Evolutionary conservation across 768 basidiomycete genomes (phyloP).

Genomic region (Suillus sp.): DNA sequence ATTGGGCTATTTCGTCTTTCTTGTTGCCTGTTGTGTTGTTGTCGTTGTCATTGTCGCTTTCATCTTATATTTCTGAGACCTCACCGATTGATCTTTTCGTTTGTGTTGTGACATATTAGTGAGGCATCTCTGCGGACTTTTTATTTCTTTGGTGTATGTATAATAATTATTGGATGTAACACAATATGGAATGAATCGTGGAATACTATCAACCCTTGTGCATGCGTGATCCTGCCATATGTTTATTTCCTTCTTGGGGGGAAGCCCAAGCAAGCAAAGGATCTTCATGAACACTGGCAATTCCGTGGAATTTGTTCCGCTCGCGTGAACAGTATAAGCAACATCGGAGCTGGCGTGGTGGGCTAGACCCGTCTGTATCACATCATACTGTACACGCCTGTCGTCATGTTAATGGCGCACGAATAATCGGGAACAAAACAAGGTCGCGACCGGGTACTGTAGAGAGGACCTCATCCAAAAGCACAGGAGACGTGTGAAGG

Average conservation of each 20-base stretch:
- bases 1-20: neutral
- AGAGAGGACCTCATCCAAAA: neutral
- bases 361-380: neutral
- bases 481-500: neutral
- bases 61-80: conserved; percentile 9
- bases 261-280: neutral
- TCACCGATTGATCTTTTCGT: conserved; percentile 3
- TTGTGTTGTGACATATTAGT: conserved; percentile 10
- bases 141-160: conserved; percentile 13
- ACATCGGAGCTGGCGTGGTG: neutral
- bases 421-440: neutral
- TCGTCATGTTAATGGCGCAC: neutral
- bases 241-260: neutral
- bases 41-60: neutral
- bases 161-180: conserved; percentile 15
- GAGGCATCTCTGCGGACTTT: conserved; percentile 6
- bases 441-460: neutral
- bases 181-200: conserved; percentile 7
- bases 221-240: neutral
- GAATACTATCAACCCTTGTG: neutral
- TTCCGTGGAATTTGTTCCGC: neutral
- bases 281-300: neutral
- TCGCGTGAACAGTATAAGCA: neutral
- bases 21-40: conserved; percentile 5
- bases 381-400: neutral